Evolutionary conservation across 2,329 filamentous ascomycete species (phyloP).

Genomic region (Davidsoniella australis): DNA sequence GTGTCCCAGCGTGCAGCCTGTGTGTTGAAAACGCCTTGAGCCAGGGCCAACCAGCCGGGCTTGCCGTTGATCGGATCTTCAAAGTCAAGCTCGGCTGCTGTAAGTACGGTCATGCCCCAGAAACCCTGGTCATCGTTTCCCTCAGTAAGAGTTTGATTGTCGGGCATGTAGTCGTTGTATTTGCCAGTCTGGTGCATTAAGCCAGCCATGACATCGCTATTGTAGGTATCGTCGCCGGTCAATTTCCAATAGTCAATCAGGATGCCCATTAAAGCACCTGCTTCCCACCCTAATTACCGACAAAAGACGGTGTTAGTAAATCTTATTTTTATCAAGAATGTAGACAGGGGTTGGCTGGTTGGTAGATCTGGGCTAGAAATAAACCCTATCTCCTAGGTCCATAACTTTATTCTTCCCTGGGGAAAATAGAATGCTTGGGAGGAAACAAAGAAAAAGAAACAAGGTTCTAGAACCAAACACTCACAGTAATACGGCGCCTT

Average conservation of each 20-base stretch:
- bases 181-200: slow-evolving; percentile 60
- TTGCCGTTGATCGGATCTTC: slow-evolving; percentile 37
- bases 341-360: not conserved
- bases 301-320: slow-evolving; percentile 19
- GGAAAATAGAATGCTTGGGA: not conserved
- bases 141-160: slow-evolving; percentile 49
- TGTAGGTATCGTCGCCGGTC: slow-evolving; percentile 57
- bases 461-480: not conserved
- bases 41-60: slow-evolving; percentile 54
- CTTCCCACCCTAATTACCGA: slow-evolving; percentile 46
- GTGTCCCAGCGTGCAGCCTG: slow-evolving; percentile 59
- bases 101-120: slow-evolving; percentile 55
- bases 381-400: too few relatives aligned
- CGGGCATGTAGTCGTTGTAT: slow-evolving; percentile 61
- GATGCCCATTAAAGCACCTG: slow-evolving; percentile 52
- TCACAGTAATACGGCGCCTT: slow-evolving; percentile 11
- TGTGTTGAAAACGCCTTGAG: slow-evolving; percentile 66
- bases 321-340: not conserved
- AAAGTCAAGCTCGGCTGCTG: slow-evolving; percentile 52
- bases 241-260: slow-evolving; percentile 77
- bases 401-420: not conserved
- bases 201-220: slow-evolving; percentile 47
- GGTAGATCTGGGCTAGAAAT: too few relatives aligned
- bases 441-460: not conserved
- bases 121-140: slow-evolving; percentile 65